These are phyloP conservation scores for Apostasia shenzhenica DNA, from an alignment of 106 monocot genomes.

Conservation along the genomic window DNA sequence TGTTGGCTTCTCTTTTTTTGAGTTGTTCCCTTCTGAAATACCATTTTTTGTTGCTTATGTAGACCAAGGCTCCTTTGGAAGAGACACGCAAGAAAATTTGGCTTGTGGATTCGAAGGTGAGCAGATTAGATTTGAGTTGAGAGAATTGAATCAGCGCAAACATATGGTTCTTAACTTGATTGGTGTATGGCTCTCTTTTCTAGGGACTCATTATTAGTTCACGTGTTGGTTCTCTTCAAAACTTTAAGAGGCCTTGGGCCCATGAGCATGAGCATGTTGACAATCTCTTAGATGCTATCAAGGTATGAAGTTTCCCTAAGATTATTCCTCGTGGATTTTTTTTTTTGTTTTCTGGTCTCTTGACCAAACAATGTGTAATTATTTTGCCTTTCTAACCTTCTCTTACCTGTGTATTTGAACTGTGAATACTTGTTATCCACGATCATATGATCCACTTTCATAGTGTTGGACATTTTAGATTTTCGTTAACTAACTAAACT, in stretches of 20 bases:
- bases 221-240: slow-evolving; percentile 50
- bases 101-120: slow-evolving; percentile 92
- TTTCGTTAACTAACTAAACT: no score
- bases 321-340: neutral
- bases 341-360: neutral
- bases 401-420: no score
- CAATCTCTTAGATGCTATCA: slow-evolving; percentile 53
- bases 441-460: no score
- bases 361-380: neutral
- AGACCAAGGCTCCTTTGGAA: slow-evolving; percentile 56
- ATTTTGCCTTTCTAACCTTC: neutral
- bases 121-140: neutral
- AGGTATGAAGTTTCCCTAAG: slow-evolving; percentile 24
- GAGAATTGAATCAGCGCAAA: neutral
- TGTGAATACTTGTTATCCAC: no score
- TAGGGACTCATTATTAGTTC: slow-evolving; percentile 77
- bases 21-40: neutral
- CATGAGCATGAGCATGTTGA: slow-evolving; percentile 76
- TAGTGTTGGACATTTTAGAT: no score
- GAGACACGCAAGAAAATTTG: slow-evolving; percentile 85
- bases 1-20: neutral
- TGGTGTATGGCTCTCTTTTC: slow-evolving; percentile 2
- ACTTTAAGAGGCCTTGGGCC: slow-evolving; percentile 81
- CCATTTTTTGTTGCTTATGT: neutral
- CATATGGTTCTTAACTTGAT: neutral